These are phyloP conservation scores for Auricularia cornea DNA, from an alignment of 768 basidiomycete species.

Conservation along the genomic window DNA sequence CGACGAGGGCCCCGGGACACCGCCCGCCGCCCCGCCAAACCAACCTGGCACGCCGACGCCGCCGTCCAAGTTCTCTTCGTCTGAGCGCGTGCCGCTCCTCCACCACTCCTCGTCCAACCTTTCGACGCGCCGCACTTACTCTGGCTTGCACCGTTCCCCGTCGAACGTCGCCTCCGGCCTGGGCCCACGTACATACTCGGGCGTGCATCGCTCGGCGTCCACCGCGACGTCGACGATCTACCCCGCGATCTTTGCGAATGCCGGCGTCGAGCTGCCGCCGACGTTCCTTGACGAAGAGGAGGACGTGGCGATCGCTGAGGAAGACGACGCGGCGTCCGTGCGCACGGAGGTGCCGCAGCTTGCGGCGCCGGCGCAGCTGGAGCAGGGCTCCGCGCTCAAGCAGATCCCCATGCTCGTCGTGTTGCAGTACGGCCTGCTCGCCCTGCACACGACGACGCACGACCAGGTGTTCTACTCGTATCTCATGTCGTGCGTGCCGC, in stretches of 20 bases:
- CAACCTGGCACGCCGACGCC: neutral
- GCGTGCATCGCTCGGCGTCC: neutral
- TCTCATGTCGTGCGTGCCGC: conserved; percentile 67
- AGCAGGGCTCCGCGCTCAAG: conserved; percentile 56
- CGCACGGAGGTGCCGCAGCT: neutral
- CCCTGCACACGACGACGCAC: conserved; percentile 82
- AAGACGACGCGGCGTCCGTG: neutral
- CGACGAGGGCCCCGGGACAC: neutral
- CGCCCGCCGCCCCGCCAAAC: neutral
- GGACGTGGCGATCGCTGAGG: neutral
- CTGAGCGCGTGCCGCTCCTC: neutral
- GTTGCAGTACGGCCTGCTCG: conserved; percentile 84
- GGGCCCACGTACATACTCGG: neutral
- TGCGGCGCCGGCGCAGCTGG: conserved; percentile 20
- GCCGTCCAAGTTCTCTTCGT: neutral
- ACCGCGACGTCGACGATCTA: neutral
- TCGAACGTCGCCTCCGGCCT: neutral
- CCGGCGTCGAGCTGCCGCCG: neutral
- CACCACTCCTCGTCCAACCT: neutral
- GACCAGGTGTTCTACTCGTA: conserved; percentile 90
- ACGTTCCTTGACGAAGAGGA: neutral
- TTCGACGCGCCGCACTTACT: too few relatives aligned
- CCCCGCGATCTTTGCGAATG: neutral
- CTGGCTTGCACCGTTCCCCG: too few relatives aligned
- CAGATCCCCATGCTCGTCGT: conserved; percentile 81